Conservation (phyloP, 2,329 filamentous ascomycete species). For the Fusarium fujikuroi region DNA sequence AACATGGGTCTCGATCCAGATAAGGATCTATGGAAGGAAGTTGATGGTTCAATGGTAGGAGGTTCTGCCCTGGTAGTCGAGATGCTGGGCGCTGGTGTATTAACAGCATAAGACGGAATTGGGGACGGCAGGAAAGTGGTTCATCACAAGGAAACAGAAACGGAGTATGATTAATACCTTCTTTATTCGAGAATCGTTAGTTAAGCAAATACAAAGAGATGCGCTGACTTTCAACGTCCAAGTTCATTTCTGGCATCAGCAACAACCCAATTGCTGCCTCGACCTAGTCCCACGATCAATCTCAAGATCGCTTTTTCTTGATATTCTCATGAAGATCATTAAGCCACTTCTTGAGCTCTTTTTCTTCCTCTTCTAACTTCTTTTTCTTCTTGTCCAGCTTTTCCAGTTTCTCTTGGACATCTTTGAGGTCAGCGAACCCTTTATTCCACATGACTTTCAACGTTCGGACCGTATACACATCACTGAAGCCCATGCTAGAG, state of each 20-base stretch:
- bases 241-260: background rate
- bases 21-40: background rate
- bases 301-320: background rate
- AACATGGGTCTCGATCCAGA: background rate
- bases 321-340: background rate
- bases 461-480: no score
- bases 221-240: rapidly evolving
- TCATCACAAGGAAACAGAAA: no score
- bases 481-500: no score
- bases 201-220: no score
- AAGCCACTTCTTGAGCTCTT: background rate
- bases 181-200: no score
- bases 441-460: background rate
- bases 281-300: no score
- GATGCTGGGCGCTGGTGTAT: background rate
- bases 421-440: background rate
- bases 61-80: background rate
- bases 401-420: background rate
- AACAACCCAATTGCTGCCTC: no score
- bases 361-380: background rate
- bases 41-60: background rate
- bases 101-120: background rate
- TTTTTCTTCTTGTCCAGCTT: background rate
- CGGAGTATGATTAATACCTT: no score
- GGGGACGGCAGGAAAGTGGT: no score